A percentile compares a stretch with the other conserved stretches of the same genome.
Evolutionary conservation across 2,329 filamentous ascomycete species (phyloP).

Genomic region (Neonectria faginata): DNA sequence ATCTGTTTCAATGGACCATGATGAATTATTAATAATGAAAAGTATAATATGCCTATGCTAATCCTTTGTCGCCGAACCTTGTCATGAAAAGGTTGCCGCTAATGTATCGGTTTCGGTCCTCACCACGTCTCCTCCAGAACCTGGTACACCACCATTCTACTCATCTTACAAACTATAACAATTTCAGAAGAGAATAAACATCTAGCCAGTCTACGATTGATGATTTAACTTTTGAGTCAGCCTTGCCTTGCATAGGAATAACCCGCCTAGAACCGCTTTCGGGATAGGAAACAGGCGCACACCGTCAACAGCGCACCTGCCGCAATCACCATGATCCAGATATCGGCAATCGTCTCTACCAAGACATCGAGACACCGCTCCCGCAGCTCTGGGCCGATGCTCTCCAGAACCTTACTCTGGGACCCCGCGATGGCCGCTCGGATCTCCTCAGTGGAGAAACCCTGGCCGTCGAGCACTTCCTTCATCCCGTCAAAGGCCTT

Average conservation of each 20-base stretch:
- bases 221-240: neutral
- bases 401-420: slow-evolving; percentile 27
- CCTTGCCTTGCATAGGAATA: neutral
- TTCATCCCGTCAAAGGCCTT: slow-evolving; percentile 30
- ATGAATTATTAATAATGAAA: neutral
- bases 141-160: no score
- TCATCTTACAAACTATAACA: no score
- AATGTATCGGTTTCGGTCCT: no score
- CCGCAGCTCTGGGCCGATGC: slow-evolving; percentile 20
- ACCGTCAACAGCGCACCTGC: slow-evolving; percentile 27
- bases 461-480: slow-evolving; percentile 21
- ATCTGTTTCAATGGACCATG: neutral
- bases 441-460: slow-evolving; percentile 28
- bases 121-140: no score
- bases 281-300: slow-evolving; percentile 29
- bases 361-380: slow-evolving; percentile 24
- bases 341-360: slow-evolving; percentile 30
- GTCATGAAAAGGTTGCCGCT: no score
- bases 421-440: slow-evolving; percentile 29
- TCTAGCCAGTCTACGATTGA: neutral
- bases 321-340: slow-evolving; percentile 34
- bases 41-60: neutral
- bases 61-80: no score
- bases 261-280: slow-evolving; percentile 16
- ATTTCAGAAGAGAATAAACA: no score